These are phyloP conservation scores for Cryptococcus deneoformans DNA, from an alignment of 1,284 basidiomycete species.

Conservation along the genomic window DNA sequence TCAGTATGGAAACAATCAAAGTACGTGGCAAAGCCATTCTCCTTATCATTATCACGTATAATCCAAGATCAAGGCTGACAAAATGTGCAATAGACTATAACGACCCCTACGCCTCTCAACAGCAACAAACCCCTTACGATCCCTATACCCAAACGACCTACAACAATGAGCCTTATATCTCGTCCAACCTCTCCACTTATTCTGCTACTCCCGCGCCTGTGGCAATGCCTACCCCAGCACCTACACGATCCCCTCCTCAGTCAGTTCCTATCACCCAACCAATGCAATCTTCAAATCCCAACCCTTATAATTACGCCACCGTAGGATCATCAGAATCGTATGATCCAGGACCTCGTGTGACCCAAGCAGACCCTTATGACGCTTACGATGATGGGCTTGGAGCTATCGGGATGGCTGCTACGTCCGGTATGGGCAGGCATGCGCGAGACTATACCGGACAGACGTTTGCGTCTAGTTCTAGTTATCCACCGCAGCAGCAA, in stretches of 20 bases:
- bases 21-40: neutral
- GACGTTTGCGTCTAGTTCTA: slow-evolving; percentile 5
- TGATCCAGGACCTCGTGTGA: slow-evolving; percentile 16
- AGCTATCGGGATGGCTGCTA: slow-evolving; percentile 35
- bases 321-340: slow-evolving; percentile 15
- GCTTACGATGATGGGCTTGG: slow-evolving; percentile 32
- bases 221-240: slow-evolving; percentile 15
- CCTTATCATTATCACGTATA: neutral
- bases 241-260: slow-evolving; percentile 10
- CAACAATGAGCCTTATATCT: slow-evolving; percentile 13
- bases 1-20: neutral
- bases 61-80: neutral
- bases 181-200: neutral
- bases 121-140: slow-evolving; percentile 14
- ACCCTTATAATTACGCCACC: slow-evolving; percentile 5
- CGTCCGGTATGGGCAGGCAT: slow-evolving; percentile 16
- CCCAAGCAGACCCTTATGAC: slow-evolving; percentile 21
- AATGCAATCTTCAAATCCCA: neutral
- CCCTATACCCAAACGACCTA: slow-evolving; percentile 16
- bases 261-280: neutral
- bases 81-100: slow-evolving; percentile 7
- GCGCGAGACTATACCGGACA: slow-evolving; percentile 28
- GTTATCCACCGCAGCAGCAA: neutral
- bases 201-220: slow-evolving; percentile 7
- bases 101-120: slow-evolving; percentile 17